Evolutionary conservation across 768 basidiomycete species (phyloP), one percentile per base, ranked within the genome.

Genomic region (Kwoniella heveanensis): DNA sequence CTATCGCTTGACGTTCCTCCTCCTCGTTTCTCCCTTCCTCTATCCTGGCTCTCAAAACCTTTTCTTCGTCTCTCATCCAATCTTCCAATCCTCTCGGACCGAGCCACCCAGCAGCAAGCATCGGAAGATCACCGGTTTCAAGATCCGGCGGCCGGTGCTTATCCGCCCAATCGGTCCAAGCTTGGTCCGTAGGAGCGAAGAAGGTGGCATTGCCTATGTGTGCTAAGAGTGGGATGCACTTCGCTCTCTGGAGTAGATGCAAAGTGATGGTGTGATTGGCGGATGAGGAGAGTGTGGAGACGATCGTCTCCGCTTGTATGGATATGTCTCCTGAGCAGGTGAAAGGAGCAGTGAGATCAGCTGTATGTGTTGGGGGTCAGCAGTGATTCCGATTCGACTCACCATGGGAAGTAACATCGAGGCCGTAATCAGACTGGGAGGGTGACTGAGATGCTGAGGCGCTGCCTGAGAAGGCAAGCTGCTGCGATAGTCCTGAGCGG

Each of bases 141-240:
- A 25, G 12, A 17, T 57, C 48, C 10, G 27, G 49, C 15, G 71
- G 69, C 21, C 36, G 53, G 61, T 73, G 58, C 25, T 54, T 44
- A 13, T 67, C 66, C 12, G 70, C 73, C 78, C 78, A 79, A 8
- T 63, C 52, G 21, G 67, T 62, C 78, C 78, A 79, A 1, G 96
- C 96, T 62, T 91, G 88, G 81, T 99, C 94, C 21, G 91, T 96
- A 1, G 96, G 96, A 1, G 96, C 96, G 74, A 97, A 98, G 51
- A 99, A 79, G 26, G 96, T 96, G 76, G 85, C 85, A 44, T 83
- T 86, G 62, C 90, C 87, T 68, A 99, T 87, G 68, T 83, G 86
- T 79, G 95, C 96, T 67, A 99, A 84, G 6, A 91, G 91, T 1
- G 96, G 96, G 57, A 99, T 87, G 66, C 98, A 88, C 64, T 88